Evolutionary conservation across 2,329 filamentous ascomycete species (phyloP).

Genomic region (Coniochaeta hoffmannii): DNA sequence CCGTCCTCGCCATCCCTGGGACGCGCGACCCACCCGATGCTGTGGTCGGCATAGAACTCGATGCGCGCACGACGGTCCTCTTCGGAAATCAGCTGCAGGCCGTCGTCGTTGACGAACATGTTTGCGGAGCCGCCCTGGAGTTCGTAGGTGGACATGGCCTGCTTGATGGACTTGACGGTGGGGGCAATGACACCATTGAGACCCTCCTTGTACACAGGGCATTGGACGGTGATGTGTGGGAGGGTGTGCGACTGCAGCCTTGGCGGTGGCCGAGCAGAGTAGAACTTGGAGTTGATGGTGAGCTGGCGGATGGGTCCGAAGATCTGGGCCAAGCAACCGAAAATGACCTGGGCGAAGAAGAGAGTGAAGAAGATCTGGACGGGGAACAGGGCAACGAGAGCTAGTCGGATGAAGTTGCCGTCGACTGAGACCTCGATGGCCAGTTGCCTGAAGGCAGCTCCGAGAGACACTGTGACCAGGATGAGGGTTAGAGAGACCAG

Average conservation of each 20-base stretch:
- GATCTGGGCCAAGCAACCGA: conserved; percentile 68
- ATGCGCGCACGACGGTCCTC: conserved; percentile 56
- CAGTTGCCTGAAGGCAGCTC: conserved; percentile 62
- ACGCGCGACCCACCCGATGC: conserved; percentile 62
- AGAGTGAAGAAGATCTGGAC: conserved; percentile 75
- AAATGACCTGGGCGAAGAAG: conserved; percentile 73
- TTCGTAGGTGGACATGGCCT: conserved; percentile 70
- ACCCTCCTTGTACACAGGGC: conserved; percentile 83
- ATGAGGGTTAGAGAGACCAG: conserved; percentile 60
- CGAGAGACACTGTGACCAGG: conserved; percentile 58
- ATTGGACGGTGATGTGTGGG: conserved; percentile 75
- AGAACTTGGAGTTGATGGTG: conserved; percentile 71
- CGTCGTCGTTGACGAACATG: conserved; percentile 71
- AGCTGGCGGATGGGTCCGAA: conserved; percentile 70
- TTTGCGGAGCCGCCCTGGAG: conserved; percentile 72
- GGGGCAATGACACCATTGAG: conserved; percentile 67
- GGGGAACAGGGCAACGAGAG: conserved; percentile 58
- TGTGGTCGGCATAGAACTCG: conserved; percentile 62
- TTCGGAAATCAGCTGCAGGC: conserved; percentile 59
- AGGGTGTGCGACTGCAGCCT: conserved; percentile 50
- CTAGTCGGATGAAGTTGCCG: conserved; percentile 52
- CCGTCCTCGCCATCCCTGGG: conserved; percentile 57
- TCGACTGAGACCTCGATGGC: conserved; percentile 63
- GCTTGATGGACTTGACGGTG: conserved; percentile 70
- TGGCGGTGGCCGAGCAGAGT: conserved; percentile 63